phyloP scores from a whole-genome alignment of 116 monocot species.

The Zostera marina region DNA sequence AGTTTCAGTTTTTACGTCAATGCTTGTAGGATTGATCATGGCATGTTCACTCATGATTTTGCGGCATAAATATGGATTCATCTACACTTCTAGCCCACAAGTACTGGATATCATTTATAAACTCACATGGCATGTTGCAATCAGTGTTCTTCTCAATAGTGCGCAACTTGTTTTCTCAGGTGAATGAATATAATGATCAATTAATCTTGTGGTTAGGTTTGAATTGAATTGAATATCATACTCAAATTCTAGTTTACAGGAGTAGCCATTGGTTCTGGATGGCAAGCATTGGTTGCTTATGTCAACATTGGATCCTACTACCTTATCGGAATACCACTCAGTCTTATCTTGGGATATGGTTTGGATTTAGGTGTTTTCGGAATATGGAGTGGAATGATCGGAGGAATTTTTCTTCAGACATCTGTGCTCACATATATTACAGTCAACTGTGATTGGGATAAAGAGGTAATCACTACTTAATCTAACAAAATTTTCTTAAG shows the following conservation, averaged over 20 bases:
- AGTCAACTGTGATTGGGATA: constrained; percentile 4
- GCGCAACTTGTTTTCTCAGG: constrained; percentile 40
- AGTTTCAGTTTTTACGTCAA: constrained; percentile 19
- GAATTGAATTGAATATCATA: too few species aligned
- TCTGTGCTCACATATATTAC: constrained; percentile 2
- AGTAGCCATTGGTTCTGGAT: constrained; percentile 87
- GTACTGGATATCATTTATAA: constrained; percentile 18
- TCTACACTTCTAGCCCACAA: constrained; percentile 15
- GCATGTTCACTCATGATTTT: constrained; percentile 12
- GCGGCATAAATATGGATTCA: constrained; percentile 14
- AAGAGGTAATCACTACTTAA: neutral
- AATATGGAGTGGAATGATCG: constrained; percentile 12
- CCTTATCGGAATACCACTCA: constrained; percentile 61
- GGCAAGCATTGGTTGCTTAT: constrained; percentile 80
- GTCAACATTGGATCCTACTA: constrained; percentile 86
- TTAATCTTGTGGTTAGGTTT: too few species aligned
- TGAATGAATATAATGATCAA: constrained; percentile 6
- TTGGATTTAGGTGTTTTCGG: constrained; percentile 56
- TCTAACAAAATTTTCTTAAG: too few species aligned
- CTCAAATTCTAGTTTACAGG: too few species aligned
- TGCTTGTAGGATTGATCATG: constrained; percentile 18
- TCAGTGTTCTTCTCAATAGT: constrained; percentile 21
- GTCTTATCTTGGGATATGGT: constrained; percentile 52
- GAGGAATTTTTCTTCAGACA: constrained; percentile 1
- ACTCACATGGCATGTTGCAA: constrained; percentile 8